Evolutionary conservation across 2,329 filamentous ascomycete species (phyloP).

Genomic region (Ophiostoma sp.): DNA sequence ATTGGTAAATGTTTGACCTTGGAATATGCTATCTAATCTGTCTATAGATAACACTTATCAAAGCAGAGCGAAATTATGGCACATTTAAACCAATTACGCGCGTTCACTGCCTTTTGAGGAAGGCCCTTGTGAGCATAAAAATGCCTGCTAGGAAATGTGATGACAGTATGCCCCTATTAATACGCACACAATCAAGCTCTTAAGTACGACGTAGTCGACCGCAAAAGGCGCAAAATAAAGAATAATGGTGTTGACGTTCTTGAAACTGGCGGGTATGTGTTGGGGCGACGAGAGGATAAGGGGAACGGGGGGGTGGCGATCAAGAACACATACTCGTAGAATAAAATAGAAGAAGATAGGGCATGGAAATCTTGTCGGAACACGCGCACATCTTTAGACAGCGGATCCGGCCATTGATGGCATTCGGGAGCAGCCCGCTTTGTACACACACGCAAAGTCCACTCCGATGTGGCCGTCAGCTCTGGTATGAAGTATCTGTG

Average conservation of each 20-base stretch:
- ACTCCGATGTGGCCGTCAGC: background rate
- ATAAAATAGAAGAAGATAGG: background rate
- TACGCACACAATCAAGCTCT: too few relatives aligned
- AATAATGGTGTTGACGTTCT: too few relatives aligned
- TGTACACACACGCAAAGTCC: background rate
- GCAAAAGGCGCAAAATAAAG: too few relatives aligned
- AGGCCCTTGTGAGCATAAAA: too few relatives aligned
- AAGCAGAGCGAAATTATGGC: too few relatives aligned
- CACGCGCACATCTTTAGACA: constrained; percentile 1
- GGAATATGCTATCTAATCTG: constrained; percentile 6
- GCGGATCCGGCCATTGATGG: background rate
- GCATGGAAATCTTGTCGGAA: background rate
- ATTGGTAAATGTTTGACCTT: background rate
- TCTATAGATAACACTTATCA: background rate
- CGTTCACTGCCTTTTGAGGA: too few relatives aligned
- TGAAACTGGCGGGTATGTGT: too few relatives aligned
- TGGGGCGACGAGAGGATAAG: too few relatives aligned
- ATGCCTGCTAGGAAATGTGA: too few relatives aligned
- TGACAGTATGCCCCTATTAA: too few relatives aligned
- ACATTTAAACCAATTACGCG: too few relatives aligned
- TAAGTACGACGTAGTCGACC: too few relatives aligned
- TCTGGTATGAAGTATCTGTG: background rate
- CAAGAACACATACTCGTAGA: background rate
- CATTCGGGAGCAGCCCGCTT: background rate
- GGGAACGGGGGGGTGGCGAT: background rate